These are phyloP conservation scores for Umbelopsis vinacea DNA, from an alignment of 192 early-diverging fungal species.

Conservation along the genomic window DNA sequence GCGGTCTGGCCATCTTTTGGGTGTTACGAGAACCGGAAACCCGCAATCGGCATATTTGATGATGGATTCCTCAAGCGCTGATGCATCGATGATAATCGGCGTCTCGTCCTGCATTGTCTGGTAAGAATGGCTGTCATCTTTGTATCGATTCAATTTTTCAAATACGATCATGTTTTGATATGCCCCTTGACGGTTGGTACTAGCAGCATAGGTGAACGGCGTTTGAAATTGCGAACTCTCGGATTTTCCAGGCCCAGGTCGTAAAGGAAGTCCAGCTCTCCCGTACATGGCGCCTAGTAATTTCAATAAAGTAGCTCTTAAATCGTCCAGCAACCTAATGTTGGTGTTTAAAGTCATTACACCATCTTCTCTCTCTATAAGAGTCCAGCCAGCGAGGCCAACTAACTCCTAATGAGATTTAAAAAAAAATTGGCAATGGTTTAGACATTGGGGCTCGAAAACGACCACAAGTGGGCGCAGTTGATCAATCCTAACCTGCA, in stretches of 20 bases:
- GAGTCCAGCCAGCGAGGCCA: not conserved
- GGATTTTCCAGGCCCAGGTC: not conserved
- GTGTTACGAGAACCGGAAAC: constrained; percentile 21
- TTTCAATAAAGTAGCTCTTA: not conserved
- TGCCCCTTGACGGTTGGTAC: not conserved
- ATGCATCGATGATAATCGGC: not conserved
- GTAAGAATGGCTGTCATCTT: not conserved
- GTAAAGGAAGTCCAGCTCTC: constrained; percentile 6
- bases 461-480: not conserved
- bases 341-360: constrained; percentile 3
- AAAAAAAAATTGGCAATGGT: too few species aligned
- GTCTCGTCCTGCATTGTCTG: not conserved
- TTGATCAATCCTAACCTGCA: not conserved
- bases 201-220: not conserved
- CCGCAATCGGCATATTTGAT: constrained; percentile 20
- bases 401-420: not conserved
- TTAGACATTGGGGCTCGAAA: too few species aligned
- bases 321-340: constrained; percentile 1
- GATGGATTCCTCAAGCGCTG: not conserved
- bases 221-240: not conserved
- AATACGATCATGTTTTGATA: constrained; percentile 20
- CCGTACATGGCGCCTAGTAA: not conserved
- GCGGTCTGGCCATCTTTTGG: not conserved
- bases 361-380: not conserved
- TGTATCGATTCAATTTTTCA: constrained; percentile 18